Conservation (phyloP, 108 stramenopile genomes). For the Stephanodiscus minutulus region DNA sequence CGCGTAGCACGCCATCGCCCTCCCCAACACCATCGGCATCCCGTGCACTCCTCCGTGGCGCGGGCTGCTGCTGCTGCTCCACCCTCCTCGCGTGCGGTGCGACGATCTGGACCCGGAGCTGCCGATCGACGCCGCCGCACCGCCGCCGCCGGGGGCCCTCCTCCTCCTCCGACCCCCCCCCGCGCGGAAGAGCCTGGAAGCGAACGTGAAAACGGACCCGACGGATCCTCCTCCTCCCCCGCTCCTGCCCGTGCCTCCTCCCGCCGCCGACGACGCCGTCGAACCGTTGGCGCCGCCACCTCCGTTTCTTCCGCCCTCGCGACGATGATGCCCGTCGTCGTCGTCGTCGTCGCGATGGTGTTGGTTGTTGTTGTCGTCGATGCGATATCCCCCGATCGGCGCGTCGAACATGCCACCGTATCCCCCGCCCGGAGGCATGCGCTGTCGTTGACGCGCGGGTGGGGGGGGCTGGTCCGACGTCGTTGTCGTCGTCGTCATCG, state of each 20-base stretch:
- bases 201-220: background rate
- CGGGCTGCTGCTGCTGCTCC: background rate
- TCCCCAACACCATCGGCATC: background rate
- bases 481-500: constrained; percentile 8
- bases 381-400: background rate
- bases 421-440: constrained; percentile 40
- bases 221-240: background rate
- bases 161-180: background rate
- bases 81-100: too few relatives aligned
- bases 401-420: constrained; percentile 49
- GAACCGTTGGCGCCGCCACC: background rate
- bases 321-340: background rate
- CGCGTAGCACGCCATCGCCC: constrained; percentile 4
- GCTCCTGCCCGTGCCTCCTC: too few relatives aligned
- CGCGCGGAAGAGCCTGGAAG: background rate
- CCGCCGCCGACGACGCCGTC: background rate
- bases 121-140: too few relatives aligned
- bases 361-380: background rate
- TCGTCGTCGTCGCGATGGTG: constrained; percentile 6
- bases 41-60: too few relatives aligned
- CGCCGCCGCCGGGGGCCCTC: too few relatives aligned
- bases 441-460: constrained; percentile 1
- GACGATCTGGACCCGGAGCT: too few relatives aligned
- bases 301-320: background rate
- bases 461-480: too few relatives aligned